Conservation (phyloP, 2,329 filamentous ascomycete species). For the Alternaria burnsii region DNA sequence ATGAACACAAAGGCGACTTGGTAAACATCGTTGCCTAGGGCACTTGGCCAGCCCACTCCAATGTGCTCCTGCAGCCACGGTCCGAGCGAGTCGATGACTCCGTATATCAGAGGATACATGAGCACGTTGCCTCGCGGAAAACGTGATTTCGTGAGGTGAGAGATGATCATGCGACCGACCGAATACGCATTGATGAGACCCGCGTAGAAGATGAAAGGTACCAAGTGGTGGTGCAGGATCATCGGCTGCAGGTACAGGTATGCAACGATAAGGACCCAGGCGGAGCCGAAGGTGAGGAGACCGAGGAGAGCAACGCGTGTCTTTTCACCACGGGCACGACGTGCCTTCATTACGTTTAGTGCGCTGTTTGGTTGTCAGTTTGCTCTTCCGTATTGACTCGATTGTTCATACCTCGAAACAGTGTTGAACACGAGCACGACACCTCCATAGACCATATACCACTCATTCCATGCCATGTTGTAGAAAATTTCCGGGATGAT, state of each 20-base stretch:
- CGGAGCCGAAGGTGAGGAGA: slow-evolving; percentile 78
- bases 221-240: slow-evolving; percentile 82
- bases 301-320: slow-evolving; percentile 80
- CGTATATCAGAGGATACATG: slow-evolving; percentile 77
- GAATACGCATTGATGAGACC: slow-evolving; percentile 93
- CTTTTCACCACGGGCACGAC: slow-evolving; percentile 75
- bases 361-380: slow-evolving; percentile 60
- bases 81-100: slow-evolving; percentile 81
- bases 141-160: slow-evolving; percentile 84
- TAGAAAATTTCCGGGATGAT: slow-evolving; percentile 77
- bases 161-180: slow-evolving; percentile 94
- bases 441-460: slow-evolving; percentile 88
- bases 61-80: slow-evolving; percentile 65
- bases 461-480: slow-evolving; percentile 85
- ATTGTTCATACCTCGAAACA: slow-evolving; percentile 64
- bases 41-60: slow-evolving; percentile 58
- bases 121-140: slow-evolving; percentile 95
- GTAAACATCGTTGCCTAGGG: slow-evolving; percentile 70
- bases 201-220: slow-evolving; percentile 89
- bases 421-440: slow-evolving; percentile 87
- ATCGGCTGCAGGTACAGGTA: slow-evolving; percentile 87
- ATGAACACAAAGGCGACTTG: slow-evolving; percentile 91
- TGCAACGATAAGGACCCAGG: slow-evolving; percentile 77
- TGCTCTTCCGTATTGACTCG: neutral
- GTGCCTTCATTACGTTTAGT: slow-evolving; percentile 83